phyloP scores from a whole-genome alignment of 176 grass and related monocot genomes.

The Aegilops longissima region DNA sequence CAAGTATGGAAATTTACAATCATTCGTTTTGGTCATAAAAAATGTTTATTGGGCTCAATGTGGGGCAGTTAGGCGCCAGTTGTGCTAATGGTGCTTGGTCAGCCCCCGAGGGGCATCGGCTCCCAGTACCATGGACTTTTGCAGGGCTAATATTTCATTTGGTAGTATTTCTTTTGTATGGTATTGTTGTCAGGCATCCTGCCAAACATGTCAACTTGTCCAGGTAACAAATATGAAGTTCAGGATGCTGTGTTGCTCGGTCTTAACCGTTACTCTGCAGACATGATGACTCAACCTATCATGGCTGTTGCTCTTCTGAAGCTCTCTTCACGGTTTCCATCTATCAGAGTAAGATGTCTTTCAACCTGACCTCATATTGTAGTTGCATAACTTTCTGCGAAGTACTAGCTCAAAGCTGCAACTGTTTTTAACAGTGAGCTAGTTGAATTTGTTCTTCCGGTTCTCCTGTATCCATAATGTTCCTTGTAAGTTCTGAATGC shows the following conservation, averaged over 20 bases:
- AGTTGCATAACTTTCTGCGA: not conserved
- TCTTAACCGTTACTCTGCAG: constrained; percentile 57
- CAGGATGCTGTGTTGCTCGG: constrained; percentile 51
- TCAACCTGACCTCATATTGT: not conserved
- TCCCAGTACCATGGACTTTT: not conserved
- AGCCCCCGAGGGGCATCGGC: not conserved
- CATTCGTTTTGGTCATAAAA: not conserved
- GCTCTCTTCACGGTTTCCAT: constrained; percentile 78
- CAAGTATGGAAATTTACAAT: not conserved
- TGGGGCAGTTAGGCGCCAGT: not conserved
- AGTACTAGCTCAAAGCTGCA: constrained; percentile 20
- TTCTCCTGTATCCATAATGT: not conserved
- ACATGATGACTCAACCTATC: constrained; percentile 78
- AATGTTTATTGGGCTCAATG: not conserved
- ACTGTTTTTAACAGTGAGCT: constrained; percentile 9
- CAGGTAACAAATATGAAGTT: constrained; percentile 79
- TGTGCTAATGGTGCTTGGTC: not conserved
- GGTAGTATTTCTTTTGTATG: not conserved
- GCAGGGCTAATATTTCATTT: not conserved
- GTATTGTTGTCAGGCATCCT: not conserved
- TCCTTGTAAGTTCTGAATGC: not conserved
- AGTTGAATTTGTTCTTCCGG: not conserved
- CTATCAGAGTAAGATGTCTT: constrained; percentile 66
- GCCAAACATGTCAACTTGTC: constrained; percentile 20
- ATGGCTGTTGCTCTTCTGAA: constrained; percentile 86